These are phyloP conservation scores for Asterophora lycoperdoides DNA, from an alignment of 768 basidiomycete genomes.

Conservation along the genomic window DNA sequence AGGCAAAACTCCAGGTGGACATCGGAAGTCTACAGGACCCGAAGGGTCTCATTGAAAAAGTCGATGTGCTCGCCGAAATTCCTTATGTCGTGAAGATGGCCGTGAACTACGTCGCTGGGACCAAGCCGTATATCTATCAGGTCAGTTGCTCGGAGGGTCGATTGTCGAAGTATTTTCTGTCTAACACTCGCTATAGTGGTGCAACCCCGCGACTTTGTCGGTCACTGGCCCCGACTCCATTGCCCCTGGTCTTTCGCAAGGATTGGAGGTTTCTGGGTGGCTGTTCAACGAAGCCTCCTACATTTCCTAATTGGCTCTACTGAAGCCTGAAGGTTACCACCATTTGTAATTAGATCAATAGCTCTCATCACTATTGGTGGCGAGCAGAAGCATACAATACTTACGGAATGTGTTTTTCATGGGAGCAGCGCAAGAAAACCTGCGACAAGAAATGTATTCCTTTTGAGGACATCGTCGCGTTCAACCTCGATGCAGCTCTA, in stretches of 20 bases:
- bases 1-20: constrained; percentile 53
- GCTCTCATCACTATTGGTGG: constrained; percentile 43
- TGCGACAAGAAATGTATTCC: too few species aligned
- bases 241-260: constrained; percentile 35
- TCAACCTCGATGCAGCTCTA: too few species aligned
- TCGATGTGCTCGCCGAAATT: constrained; percentile 86
- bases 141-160: constrained; percentile 42
- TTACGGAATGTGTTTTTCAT: background rate
- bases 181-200: constrained; percentile 33
- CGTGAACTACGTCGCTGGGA: constrained; percentile 89
- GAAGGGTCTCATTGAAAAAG: constrained; percentile 83
- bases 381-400: too few species aligned
- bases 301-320: constrained; percentile 49
- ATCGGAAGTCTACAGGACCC: constrained; percentile 55
- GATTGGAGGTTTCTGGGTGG: constrained; percentile 55
- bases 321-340: constrained; percentile 46
- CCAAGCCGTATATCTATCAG: constrained; percentile 94
- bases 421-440: too few species aligned
- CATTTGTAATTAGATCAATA: constrained; percentile 88
- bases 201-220: constrained; percentile 40
- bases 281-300: constrained; percentile 91
- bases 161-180: background rate
- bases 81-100: constrained; percentile 90
- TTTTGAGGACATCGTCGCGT: too few species aligned
- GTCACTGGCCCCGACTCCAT: constrained; percentile 41